Conservation (phyloP, 768 basidiomycete genomes). For the Calocybe indica region DNA sequence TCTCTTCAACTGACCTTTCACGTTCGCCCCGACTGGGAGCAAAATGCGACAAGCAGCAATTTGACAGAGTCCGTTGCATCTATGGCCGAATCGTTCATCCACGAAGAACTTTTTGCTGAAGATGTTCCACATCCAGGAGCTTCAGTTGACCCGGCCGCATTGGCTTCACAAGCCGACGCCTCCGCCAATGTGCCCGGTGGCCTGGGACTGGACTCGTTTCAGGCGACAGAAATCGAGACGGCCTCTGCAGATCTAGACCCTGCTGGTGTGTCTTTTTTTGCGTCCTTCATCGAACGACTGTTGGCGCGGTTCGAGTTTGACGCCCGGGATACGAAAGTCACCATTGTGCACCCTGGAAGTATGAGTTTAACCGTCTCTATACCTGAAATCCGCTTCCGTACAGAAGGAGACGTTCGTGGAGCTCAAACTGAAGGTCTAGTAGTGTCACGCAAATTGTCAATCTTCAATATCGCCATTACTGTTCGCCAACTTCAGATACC, state of each 20-base stretch:
- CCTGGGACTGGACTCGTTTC: slow-evolving; percentile 45
- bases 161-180: slow-evolving; percentile 21
- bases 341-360: slow-evolving; percentile 58
- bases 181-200: slow-evolving; percentile 58
- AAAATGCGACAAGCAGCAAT: slow-evolving; percentile 25
- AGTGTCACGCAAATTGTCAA: slow-evolving; percentile 39
- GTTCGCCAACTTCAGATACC: slow-evolving; percentile 34
- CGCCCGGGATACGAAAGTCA: slow-evolving; percentile 60
- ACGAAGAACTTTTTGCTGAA: slow-evolving; percentile 66
- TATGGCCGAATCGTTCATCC: slow-evolving; percentile 75
- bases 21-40: slow-evolving; percentile 21
- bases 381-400: slow-evolving; percentile 52
- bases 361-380: slow-evolving; percentile 58
- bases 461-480: slow-evolving; percentile 53
- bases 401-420: slow-evolving; percentile 21
- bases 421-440: slow-evolving; percentile 18
- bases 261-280: slow-evolving; percentile 74
- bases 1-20: slow-evolving; percentile 66
- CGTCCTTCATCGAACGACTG: slow-evolving; percentile 72
- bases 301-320: slow-evolving; percentile 77
- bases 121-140: slow-evolving; percentile 34
- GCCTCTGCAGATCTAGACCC: slow-evolving; percentile 48
- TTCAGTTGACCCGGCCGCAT: slow-evolving; percentile 6
- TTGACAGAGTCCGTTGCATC: slow-evolving; percentile 70
- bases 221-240: slow-evolving; percentile 33